Evolutionary conservation across 2,329 filamentous ascomycete genomes (phyloP).

Genomic region (Trichoderma endophyticum): DNA sequence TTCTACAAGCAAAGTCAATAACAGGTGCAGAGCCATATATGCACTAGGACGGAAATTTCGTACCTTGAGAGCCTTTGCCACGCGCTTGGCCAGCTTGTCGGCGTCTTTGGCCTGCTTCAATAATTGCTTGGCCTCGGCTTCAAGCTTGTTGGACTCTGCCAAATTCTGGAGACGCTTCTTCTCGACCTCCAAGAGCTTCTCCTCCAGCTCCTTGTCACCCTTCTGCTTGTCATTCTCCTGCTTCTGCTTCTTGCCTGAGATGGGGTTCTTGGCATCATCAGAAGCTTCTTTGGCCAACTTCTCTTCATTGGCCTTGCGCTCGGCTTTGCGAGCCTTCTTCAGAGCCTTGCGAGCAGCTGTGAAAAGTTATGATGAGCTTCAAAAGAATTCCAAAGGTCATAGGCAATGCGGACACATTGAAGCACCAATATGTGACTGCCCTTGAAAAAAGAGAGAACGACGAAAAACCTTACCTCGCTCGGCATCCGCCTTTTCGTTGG

Average conservation of each 20-base stretch:
- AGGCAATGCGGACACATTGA: neutral
- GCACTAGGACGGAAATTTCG: neutral
- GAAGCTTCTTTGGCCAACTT: conserved; percentile 25
- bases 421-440: neutral
- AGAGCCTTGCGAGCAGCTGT: neutral
- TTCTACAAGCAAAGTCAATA: neutral
- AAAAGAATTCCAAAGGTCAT: neutral
- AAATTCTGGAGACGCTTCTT: conserved; percentile 39
- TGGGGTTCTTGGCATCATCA: conserved; percentile 1
- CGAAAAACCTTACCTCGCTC: neutral
- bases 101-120: conserved; percentile 39
- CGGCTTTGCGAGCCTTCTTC: conserved; percentile 37
- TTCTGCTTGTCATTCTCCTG: neutral
- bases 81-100: conserved; percentile 28
- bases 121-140: conserved; percentile 40
- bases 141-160: conserved; percentile 37
- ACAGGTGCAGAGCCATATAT: neutral
- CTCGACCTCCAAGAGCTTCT: conserved; percentile 29
- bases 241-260: neutral
- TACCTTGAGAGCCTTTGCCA: conserved; percentile 19
- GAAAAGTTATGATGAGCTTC: neutral
- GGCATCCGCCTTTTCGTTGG: neutral
- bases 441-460: neutral
- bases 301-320: conserved; percentile 24
- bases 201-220: neutral